Percentiles rank a stretch among this genome's conserved stretches.
phyloP scores from a whole-genome alignment of 2,329 filamentous ascomycete species.

The Cladorrhinum sp. region DNA sequence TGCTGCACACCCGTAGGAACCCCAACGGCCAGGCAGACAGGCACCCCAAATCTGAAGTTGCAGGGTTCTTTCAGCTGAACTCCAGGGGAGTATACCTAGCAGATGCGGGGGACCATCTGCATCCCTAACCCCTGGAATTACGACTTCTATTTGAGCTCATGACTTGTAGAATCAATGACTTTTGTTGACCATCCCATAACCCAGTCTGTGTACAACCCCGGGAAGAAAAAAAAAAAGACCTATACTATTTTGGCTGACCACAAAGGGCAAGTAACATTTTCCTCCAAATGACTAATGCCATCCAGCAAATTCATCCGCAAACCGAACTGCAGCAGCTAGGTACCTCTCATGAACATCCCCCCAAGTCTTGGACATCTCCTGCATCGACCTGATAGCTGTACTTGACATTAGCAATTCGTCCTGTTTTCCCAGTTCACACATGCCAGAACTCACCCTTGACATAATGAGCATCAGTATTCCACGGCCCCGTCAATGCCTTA shows the following conservation, averaged over 20 bases:
- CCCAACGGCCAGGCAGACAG: conserved; percentile 6
- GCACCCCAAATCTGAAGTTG: conserved; percentile 1
- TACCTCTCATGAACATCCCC: conserved; percentile 65
- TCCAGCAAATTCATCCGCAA: conserved; percentile 71
- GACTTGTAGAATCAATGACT: no score
- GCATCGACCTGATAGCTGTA: conserved; percentile 67
- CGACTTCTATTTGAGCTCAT: no score
- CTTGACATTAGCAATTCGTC: neutral
- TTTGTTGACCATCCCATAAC: no score
- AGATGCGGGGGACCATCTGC: neutral
- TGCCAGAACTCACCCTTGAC: conserved; percentile 63
- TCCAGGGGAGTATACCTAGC: neutral
- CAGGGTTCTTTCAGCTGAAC: conserved; percentile 6
- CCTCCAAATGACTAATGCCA: no score
- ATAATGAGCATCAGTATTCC: conserved; percentile 74
- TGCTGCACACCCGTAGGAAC: neutral
- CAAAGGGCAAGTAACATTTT: no score
- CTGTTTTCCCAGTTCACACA: neutral
- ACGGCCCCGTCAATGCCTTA: conserved; percentile 65
- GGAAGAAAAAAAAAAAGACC: no score
- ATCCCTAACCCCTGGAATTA: neutral
- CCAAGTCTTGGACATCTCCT: conserved; percentile 71
- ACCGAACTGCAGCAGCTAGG: conserved; percentile 65
- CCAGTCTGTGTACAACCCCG: no score
- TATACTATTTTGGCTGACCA: no score